phyloP scores from a whole-genome alignment of 257 asterid genomes.

The Ilex aquifolium region DNA sequence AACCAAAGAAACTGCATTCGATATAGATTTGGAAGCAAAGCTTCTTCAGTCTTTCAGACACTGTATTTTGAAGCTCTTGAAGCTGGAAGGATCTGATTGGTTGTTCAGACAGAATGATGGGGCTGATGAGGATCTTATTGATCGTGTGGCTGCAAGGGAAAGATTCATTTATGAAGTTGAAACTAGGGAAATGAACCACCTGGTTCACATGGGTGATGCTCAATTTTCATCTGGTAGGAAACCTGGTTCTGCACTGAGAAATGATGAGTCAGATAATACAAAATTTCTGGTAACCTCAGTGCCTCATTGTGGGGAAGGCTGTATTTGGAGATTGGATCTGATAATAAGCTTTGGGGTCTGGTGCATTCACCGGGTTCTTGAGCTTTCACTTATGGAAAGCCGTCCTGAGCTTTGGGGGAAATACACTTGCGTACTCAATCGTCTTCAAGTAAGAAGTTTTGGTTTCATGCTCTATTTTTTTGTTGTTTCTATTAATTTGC shows the following conservation, averaged over 20 bases:
- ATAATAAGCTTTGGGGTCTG: slow-evolving; percentile 93
- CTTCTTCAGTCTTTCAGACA: slow-evolving; percentile 84
- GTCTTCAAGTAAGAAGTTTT: slow-evolving; percentile 76
- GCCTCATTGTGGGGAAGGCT: slow-evolving; percentile 95
- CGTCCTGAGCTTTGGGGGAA: slow-evolving; percentile 99
- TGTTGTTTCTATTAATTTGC: neutral
- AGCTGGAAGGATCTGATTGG: slow-evolving; percentile 94
- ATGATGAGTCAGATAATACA: slow-evolving; percentile 50
- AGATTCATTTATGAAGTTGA: slow-evolving; percentile 65
- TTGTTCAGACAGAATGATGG: slow-evolving; percentile 87
- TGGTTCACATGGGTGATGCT: slow-evolving; percentile 13
- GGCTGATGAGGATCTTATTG: slow-evolving; percentile 90
- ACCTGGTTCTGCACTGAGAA: slow-evolving; percentile 23
- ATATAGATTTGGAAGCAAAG: slow-evolving; percentile 57
- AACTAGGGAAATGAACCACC: slow-evolving; percentile 27
- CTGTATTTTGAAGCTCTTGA: slow-evolving; percentile 62
- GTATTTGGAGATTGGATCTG: slow-evolving; percentile 77
- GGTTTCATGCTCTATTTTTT: neutral
- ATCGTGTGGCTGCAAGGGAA: slow-evolving; percentile 88
- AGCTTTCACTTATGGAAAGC: slow-evolving; percentile 91
- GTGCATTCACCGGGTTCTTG: slow-evolving; percentile 95
- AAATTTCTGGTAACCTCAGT: slow-evolving; percentile 53
- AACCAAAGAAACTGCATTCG: slow-evolving; percentile 41
- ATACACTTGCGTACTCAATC: slow-evolving; percentile 85
- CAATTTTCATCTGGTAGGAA: slow-evolving; percentile 34